phyloP scores from a whole-genome alignment of 2,329 filamentous ascomycete species.

The Fusarium compactum region DNA sequence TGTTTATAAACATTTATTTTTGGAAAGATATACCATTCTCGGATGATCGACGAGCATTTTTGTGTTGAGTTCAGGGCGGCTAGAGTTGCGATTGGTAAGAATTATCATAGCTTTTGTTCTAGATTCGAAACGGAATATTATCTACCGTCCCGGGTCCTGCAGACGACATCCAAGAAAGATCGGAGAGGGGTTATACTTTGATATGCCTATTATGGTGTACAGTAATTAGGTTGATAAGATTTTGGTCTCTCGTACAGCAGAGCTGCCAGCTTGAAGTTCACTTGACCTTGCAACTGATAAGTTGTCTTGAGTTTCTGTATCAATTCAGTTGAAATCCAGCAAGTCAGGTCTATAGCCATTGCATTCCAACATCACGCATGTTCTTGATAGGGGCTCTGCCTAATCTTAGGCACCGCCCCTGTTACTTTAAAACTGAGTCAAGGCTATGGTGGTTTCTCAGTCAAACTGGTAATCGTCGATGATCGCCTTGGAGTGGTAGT shows the following conservation, averaged over 20 bases:
- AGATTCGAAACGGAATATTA: background rate
- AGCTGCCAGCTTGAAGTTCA: too few species aligned
- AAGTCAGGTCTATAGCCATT: background rate
- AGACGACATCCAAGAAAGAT: rapidly evolving
- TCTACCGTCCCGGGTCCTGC: background rate
- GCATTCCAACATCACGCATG: too few species aligned
- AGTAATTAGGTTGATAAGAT: too few species aligned
- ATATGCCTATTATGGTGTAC: background rate
- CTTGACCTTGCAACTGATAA: background rate
- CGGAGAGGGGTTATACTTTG: background rate
- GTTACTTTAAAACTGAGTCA: too few species aligned
- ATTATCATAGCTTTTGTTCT: background rate
- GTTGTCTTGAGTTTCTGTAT: background rate
- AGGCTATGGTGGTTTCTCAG: too few species aligned
- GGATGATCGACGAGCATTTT: rapidly evolving
- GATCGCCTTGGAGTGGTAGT: too few species aligned
- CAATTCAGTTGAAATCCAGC: background rate
- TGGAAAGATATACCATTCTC: background rate
- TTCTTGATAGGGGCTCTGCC: too few species aligned
- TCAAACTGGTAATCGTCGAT: too few species aligned
- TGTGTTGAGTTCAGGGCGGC: background rate
- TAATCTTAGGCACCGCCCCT: too few species aligned
- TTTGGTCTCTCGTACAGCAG: too few species aligned
- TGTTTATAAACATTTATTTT: background rate
- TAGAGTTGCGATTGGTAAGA: background rate